Evolutionary conservation across 2,329 filamentous ascomycete genomes (phyloP).

Genomic region (Didymella segeticola): DNA sequence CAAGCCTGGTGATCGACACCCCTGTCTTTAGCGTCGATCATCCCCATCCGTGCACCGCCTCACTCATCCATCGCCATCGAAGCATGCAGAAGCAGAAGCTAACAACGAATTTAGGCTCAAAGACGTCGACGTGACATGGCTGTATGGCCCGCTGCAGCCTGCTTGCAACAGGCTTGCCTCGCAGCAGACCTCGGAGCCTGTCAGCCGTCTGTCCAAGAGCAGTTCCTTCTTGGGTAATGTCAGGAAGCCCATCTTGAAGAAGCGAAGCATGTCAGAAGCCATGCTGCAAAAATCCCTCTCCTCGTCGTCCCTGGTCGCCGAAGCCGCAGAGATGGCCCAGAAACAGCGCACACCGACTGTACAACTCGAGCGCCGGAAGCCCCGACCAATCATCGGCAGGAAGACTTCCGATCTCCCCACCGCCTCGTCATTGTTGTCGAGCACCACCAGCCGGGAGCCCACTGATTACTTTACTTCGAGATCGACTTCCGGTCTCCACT

Average conservation of each 20-base stretch:
- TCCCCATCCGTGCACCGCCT: constrained; percentile 34
- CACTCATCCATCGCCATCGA: constrained; percentile 5
- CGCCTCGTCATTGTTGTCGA: constrained; percentile 66
- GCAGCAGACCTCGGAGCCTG: constrained; percentile 57
- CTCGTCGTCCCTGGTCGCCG: constrained; percentile 85
- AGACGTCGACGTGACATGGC: constrained; percentile 96
- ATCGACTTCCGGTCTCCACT: constrained; percentile 74
- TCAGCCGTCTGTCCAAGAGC: constrained; percentile 64
- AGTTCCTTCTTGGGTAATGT: constrained; percentile 68
- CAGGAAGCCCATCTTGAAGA: constrained; percentile 95
- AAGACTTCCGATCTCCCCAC: constrained; percentile 73
- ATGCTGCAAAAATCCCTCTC: constrained; percentile 92
- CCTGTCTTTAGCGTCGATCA: constrained; percentile 36
- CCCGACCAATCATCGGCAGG: constrained; percentile 64
- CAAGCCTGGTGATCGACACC: constrained; percentile 29
- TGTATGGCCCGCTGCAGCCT: constrained; percentile 90
- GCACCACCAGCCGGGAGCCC: constrained; percentile 66
- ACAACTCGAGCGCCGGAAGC: constrained; percentile 55
- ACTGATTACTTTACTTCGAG: constrained; percentile 71
- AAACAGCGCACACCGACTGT: constrained; percentile 74
- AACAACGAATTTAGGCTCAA: constrained; percentile 73
- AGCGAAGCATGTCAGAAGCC: constrained; percentile 92
- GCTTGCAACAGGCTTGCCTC: constrained; percentile 64
- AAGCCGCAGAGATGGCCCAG: constrained; percentile 84
- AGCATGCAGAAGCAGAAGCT: too few relatives aligned